Percentiles rank a stretch among this genome's conserved stretches.
These are phyloP conservation scores for Stagonosporopsis vannaccii DNA, from an alignment of 2,329 filamentous ascomycete species.

Conservation along the genomic window DNA sequence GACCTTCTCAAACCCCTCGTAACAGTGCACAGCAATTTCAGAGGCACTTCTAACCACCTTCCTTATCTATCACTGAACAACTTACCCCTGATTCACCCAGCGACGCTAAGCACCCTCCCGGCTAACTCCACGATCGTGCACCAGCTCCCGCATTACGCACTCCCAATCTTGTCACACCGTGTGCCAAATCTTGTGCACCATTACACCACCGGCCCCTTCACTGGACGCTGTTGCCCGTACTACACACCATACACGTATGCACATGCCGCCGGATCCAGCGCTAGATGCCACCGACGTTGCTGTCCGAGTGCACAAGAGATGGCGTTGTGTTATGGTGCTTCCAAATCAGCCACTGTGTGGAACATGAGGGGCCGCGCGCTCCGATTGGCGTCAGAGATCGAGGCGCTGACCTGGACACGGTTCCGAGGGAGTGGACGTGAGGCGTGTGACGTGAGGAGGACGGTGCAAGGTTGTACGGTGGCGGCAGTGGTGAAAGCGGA, in stretches of 20 bases:
- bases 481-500: not conserved
- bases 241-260: constrained; percentile 18
- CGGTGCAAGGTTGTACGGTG: not conserved
- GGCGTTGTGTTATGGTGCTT: constrained; percentile 21
- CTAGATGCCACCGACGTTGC: constrained; percentile 27
- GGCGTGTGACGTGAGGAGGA: not conserved
- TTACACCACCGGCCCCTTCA: constrained; percentile 5
- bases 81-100: not conserved
- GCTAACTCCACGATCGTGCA: not conserved
- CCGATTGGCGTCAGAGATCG: constrained; percentile 40
- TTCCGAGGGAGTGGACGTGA: not conserved
- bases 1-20: not conserved
- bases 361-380: constrained; percentile 24
- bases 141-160: not conserved
- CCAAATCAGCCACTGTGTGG: constrained; percentile 17
- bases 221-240: not conserved
- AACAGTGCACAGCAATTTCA: not conserved
- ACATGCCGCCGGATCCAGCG: constrained; percentile 34
- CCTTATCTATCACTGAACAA: not conserved
- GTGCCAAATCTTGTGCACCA: constrained; percentile 8
- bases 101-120: not conserved
- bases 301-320: constrained; percentile 26
- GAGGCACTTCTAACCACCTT: not conserved
- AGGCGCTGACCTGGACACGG: constrained; percentile 2
- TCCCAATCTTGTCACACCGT: constrained; percentile 19